Percentiles rank a stretch among this genome's conserved stretches.
These are phyloP conservation scores for Naganishia liquefaciens DNA, from an alignment of 1,284 basidiomycete species.

Conservation along the genomic window DNA sequence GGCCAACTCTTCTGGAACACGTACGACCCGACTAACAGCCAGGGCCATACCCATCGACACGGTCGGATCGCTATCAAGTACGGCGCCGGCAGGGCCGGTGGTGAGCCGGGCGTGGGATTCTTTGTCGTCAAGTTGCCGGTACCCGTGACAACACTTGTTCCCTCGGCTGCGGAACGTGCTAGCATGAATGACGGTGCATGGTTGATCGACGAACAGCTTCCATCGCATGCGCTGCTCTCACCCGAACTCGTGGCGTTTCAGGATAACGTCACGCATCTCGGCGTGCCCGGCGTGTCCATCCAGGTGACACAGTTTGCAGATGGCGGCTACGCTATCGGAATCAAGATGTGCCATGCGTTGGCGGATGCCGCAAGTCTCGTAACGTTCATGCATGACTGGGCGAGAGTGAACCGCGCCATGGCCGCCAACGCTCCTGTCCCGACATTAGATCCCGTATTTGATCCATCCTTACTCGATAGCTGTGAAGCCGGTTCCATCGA, in stretches of 20 bases:
- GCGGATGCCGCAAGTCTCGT: conserved; percentile 55
- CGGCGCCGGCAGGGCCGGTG: conserved; percentile 37
- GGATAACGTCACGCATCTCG: conserved; percentile 28
- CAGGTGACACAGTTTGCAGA: conserved; percentile 52
- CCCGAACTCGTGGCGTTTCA: conserved; percentile 21
- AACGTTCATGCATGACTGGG: conserved; percentile 56
- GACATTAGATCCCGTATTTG: conserved; percentile 45
- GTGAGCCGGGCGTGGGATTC: conserved; percentile 55
- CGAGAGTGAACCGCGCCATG: conserved; percentile 42
- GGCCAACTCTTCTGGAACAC: conserved; percentile 51
- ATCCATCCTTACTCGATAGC: conserved; percentile 51
- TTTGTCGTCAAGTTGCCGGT: conserved; percentile 41
- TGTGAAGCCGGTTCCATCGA: conserved; percentile 52
- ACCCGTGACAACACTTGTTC: conserved; percentile 41
- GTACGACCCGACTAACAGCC: conserved; percentile 37
- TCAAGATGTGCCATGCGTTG: conserved; percentile 53
- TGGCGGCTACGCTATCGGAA: conserved; percentile 42
- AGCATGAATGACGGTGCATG: conserved; percentile 34
- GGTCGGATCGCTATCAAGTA: conserved; percentile 51
- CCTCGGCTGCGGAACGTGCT: conserved; percentile 37
- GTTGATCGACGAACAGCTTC: conserved; percentile 14
- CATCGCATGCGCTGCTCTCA: conserved; percentile 15
- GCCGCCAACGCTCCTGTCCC: conserved; percentile 28
- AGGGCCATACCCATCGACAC: conserved; percentile 49
- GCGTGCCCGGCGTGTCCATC: conserved; percentile 44